Evolutionary conservation across 805 yeast genomes (phyloP).

Genomic region (Kuraishia borneana): DNA sequence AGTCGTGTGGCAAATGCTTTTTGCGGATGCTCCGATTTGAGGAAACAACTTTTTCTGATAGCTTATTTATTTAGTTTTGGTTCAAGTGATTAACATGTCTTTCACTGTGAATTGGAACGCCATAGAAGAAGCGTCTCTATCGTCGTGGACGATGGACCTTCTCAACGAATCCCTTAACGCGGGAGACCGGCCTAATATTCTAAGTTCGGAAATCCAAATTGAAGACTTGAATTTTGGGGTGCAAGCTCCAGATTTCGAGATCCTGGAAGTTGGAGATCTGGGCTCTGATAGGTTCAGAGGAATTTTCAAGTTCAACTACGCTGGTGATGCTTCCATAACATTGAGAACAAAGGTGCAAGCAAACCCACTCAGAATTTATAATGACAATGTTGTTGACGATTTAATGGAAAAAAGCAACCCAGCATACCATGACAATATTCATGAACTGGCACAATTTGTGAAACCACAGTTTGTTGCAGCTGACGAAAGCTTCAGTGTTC

Average conservation of each 20-base stretch:
- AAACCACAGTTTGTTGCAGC: conserved; percentile 60
- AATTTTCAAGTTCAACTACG: conserved; percentile 65
- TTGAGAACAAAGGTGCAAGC: conserved; percentile 77
- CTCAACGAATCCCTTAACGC: conserved; percentile 65
- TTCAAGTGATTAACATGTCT: conserved; percentile 37
- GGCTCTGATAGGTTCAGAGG: conserved; percentile 72
- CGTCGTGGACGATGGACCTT: conserved; percentile 51
- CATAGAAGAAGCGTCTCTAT: conserved; percentile 52
- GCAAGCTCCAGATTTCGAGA: conserved; percentile 64
- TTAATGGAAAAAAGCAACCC: conserved; percentile 19
- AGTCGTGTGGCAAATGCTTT: too few species aligned
- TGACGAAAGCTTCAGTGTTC: conserved; percentile 61
- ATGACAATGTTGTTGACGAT: conserved; percentile 17
- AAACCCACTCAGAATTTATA: conserved; percentile 64
- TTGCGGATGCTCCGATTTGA: too few species aligned
- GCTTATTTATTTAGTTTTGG: too few species aligned
- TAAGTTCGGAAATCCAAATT: conserved; percentile 59
- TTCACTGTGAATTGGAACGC: conserved; percentile 72
- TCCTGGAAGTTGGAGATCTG: conserved; percentile 73
- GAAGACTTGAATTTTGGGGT: conserved; percentile 65
- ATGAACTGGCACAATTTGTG: conserved; percentile 34
- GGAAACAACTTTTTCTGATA: not conserved
- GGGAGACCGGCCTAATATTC: conserved; percentile 58
- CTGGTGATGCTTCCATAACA: conserved; percentile 67
- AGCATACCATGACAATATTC: conserved; percentile 11